Evolutionary conservation across 495 filamentous ascomycete genomes (phyloP).

Genomic region (Daldinia decipiens): DNA sequence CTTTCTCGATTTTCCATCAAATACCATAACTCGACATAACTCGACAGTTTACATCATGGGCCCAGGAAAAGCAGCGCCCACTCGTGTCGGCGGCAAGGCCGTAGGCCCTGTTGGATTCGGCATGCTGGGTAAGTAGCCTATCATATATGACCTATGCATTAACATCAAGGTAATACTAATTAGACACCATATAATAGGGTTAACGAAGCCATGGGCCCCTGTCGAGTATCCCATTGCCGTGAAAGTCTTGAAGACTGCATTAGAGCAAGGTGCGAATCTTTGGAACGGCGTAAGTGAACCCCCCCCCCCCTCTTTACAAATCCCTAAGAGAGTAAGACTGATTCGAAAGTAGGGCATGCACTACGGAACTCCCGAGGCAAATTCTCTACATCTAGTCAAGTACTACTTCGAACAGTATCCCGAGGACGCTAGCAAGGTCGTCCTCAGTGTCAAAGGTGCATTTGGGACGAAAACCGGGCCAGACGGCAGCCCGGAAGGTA

Average conservation of each 20-base stretch:
- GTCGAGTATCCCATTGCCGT: constrained; percentile 63
- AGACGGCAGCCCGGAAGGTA: constrained; percentile 64
- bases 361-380: constrained; percentile 52
- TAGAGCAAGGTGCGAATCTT: constrained; percentile 68
- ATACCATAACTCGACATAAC: background rate
- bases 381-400: constrained; percentile 65
- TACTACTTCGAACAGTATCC: constrained; percentile 68
- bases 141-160: background rate
- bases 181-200: constrained; percentile 50
- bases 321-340: background rate
- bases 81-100: constrained; percentile 45
- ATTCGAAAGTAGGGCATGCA: constrained; percentile 53
- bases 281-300: constrained; percentile 67
- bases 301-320: background rate
- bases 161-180: background rate
- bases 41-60: background rate
- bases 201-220: constrained; percentile 67
- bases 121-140: constrained; percentile 47
- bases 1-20: background rate
- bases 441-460: constrained; percentile 70
- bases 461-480: constrained; percentile 15
- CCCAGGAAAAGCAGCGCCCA: constrained; percentile 1
- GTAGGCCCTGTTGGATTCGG: constrained; percentile 53
- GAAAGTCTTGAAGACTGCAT: constrained; percentile 66
- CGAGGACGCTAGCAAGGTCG: constrained; percentile 65